Evolutionary conservation across 768 basidiomycete species (phyloP).

Genomic region (Gymnopilus dilepis): DNA sequence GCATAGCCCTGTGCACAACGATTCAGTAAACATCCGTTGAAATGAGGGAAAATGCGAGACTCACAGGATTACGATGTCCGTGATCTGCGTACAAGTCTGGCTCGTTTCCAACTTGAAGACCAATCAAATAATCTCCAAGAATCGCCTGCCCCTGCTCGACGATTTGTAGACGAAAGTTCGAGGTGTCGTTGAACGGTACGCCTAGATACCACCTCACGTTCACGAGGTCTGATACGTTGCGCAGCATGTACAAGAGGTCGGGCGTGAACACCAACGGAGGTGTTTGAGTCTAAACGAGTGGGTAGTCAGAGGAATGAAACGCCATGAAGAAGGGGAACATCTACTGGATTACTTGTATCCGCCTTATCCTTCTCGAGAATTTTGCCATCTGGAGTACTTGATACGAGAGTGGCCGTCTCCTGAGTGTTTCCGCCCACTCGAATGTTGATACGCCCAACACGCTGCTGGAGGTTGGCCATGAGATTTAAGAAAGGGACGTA

Average conservation of each 20-base stretch:
- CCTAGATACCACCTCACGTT: conserved; percentile 61
- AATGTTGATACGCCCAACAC: conserved; percentile 64
- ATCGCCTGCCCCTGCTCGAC: conserved; percentile 64
- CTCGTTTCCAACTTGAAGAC: conserved; percentile 75
- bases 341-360: conserved; percentile 26
- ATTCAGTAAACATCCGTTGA: not conserved
- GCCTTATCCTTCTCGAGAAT: conserved; percentile 32
- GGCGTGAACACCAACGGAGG: conserved; percentile 65
- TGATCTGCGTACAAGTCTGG: conserved; percentile 66
- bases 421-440: conserved; percentile 84
- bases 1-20: conserved; percentile 26
- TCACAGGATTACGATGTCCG: conserved; percentile 17
- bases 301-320: not conserved
- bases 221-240: conserved; percentile 60
- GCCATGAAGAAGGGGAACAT: not conserved
- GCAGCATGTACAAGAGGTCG: conserved; percentile 69
- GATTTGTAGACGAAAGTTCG: conserved; percentile 53
- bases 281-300: conserved; percentile 54
- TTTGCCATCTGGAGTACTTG: conserved; percentile 43
- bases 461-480: conserved; percentile 66
- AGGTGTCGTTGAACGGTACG: conserved; percentile 71
- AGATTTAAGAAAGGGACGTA: conserved; percentile 78
- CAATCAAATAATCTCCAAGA: conserved; percentile 65
- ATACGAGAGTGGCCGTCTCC: conserved; percentile 62
- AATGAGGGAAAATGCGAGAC: conserved; percentile 28